Percentiles rank a stretch among this genome's conserved stretches.
Evolutionary conservation across 2,329 filamentous ascomycete species (phyloP).

Genomic region (Ciborinia camelliae): DNA sequence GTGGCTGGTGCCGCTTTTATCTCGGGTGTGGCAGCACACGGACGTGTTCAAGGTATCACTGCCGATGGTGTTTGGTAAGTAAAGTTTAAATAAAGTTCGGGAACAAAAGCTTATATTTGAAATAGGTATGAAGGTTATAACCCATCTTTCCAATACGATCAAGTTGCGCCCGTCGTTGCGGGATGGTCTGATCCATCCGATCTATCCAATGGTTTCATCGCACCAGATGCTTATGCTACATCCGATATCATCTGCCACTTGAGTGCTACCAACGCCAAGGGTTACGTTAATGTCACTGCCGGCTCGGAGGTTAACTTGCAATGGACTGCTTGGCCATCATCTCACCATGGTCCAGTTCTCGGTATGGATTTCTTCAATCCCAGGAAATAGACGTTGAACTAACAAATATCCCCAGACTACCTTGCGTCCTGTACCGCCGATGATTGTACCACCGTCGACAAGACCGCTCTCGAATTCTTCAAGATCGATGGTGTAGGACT

Average conservation of each 20-base stretch:
- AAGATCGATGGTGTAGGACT: slow-evolving; percentile 44
- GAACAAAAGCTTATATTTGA: not conserved
- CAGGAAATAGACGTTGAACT: not conserved
- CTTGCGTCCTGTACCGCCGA: slow-evolving; percentile 38
- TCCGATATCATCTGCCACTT: slow-evolving; percentile 51
- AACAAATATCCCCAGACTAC: slow-evolving; percentile 28
- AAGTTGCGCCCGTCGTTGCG: slow-evolving; percentile 42
- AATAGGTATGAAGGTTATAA: slow-evolving; percentile 16
- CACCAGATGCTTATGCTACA: slow-evolving; percentile 43
- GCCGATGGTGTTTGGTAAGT: slow-evolving; percentile 17
- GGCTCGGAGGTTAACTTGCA: slow-evolving; percentile 46
- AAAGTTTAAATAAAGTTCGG: not conserved
- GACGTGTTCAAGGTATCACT: slow-evolving; percentile 3
- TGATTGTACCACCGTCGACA: slow-evolving; percentile 42
- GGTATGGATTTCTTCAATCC: not conserved
- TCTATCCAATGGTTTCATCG: slow-evolving; percentile 49
- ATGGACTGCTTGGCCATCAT: slow-evolving; percentile 50
- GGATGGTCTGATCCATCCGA: slow-evolving; percentile 53
- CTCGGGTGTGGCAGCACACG: slow-evolving; percentile 14
- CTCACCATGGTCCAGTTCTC: slow-evolving; percentile 42
- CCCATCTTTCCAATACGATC: slow-evolving; percentile 11
- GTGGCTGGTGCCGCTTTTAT: slow-evolving; percentile 17
- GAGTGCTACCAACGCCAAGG: slow-evolving; percentile 42
- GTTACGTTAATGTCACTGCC: slow-evolving; percentile 44
- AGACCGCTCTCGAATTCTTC: slow-evolving; percentile 42